Evolutionary conservation across 768 basidiomycete species (phyloP).

Genomic region (Tubosaeta sp.): DNA sequence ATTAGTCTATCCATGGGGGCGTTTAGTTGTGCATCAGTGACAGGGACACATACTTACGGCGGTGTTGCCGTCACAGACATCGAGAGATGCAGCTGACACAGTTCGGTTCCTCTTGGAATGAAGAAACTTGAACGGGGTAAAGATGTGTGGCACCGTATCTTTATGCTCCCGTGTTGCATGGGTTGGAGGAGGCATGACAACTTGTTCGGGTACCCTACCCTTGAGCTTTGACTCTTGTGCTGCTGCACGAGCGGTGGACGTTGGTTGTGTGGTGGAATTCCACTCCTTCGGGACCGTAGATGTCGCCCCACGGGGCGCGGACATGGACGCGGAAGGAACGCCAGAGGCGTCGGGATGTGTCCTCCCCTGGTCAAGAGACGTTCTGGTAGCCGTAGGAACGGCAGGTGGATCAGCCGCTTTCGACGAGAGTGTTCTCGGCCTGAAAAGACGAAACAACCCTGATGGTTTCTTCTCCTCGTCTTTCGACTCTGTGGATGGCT

Average conservation of each 20-base stretch:
- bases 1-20: conserved; percentile 43
- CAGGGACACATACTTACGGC: conserved; percentile 47
- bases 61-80: conserved; percentile 71
- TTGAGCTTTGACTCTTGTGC: conserved; percentile 14
- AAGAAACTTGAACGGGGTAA: conserved; percentile 62
- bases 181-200: conserved; percentile 31
- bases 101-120: conserved; percentile 55
- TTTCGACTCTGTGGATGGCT: conserved; percentile 29
- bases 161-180: conserved; percentile 33
- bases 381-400: conserved; percentile 17
- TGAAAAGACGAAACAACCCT: conserved; percentile 29
- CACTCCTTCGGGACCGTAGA: conserved; percentile 17
- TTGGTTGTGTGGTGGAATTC: conserved; percentile 1
- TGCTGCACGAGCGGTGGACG: conserved; percentile 6
- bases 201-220: conserved; percentile 17
- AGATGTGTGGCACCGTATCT: conserved; percentile 43
- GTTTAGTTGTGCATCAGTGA: background rate
- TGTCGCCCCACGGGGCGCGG: conserved; percentile 13
- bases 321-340: background rate
- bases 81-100: conserved; percentile 69
- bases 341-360: conserved; percentile 5
- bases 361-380: conserved; percentile 20
- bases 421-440: conserved; percentile 29
- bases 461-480: conserved; percentile 31
- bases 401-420: conserved; percentile 24